Conservation (phyloP, 805 yeast genomes). For the Lachancea fermentati region DNA sequence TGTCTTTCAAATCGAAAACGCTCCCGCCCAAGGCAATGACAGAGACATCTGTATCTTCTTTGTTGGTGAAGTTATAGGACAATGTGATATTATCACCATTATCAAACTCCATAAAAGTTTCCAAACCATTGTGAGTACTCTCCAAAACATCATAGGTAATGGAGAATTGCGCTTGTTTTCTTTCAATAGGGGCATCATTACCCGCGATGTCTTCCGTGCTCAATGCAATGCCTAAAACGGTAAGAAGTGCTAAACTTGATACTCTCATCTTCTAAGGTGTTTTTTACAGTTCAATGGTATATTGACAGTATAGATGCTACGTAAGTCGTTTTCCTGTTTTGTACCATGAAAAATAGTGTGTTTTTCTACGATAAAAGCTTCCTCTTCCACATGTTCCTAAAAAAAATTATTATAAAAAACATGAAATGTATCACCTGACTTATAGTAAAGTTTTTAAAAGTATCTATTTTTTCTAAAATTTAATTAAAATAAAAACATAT, state of each 20-base stretch:
- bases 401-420: too few species aligned
- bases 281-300: too few species aligned
- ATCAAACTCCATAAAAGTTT: constrained; percentile 38
- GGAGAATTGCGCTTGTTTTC: constrained; percentile 33
- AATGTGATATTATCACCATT: constrained; percentile 52
- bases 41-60: constrained; percentile 45
- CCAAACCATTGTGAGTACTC: constrained; percentile 34
- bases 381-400: too few species aligned
- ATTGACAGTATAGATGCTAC: too few species aligned
- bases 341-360: too few species aligned
- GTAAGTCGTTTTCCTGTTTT: too few species aligned
- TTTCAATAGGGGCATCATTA: constrained; percentile 2
- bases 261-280: not conserved
- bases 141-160: constrained; percentile 47
- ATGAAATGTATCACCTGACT: not conserved
- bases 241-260: not conserved
- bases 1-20: constrained; percentile 49
- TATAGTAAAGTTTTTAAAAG: constrained; percentile 1
- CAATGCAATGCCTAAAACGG: not conserved
- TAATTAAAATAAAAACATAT: not conserved
- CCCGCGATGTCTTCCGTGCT: constrained; percentile 2
- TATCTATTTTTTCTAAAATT: not conserved
- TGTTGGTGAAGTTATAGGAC: constrained; percentile 46
- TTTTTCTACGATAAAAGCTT: too few species aligned
- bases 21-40: constrained; percentile 68